Evolutionary conservation across 2,329 filamentous ascomycete species (phyloP), one percentile per base, ranked within the genome.

Genomic region (Cladophialophora carrionii): DNA sequence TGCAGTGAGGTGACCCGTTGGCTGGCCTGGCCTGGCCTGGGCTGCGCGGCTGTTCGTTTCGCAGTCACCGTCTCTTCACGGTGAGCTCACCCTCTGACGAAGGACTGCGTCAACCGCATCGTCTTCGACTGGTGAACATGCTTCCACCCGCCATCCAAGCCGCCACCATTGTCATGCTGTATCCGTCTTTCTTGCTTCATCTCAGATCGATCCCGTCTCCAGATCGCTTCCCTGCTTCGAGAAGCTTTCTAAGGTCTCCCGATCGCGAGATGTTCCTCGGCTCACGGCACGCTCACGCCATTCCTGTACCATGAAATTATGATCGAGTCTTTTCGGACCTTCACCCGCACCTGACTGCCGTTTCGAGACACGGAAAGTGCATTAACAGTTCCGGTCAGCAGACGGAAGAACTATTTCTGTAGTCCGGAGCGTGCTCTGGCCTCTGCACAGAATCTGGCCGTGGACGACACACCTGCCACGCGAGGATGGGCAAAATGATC

Each of bases 231-330:
- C 17, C 32, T 20, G 32, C 58, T 67, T 67, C 65, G 65, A 67
- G 65, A 67, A 67, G 41, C 46, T 43, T 62, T 64, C 58, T 57
- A 46, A 20, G 9, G 31, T 52, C 32, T 49, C 51, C 43, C 62
- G 48, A 55, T 64, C 46, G 49, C 55, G 58, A 62, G 56, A 49
- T 34, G 56, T 61, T 48, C 57, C 51, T 64, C 65, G 65, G 65
- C 61, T 67, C 65, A 56, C 65, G 61, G 65, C 57, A 64, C 58
- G 7, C 34, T 55, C 32, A 41, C 29, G 57, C 61, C 32, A 34
- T n/a, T 12, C 17, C 24, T 34, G 26, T 29, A 29, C 6, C 26
- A 6, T 29, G 26, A 29, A 29, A 29, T 29, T 29, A 29, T 3
- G 6, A 29, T 29, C 26, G 24, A 9, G 37, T 17, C 41, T 12